Evolutionary conservation across 2,329 filamentous ascomycete species (phyloP).

Genomic region (Neodidymelliopsis sp.): DNA sequence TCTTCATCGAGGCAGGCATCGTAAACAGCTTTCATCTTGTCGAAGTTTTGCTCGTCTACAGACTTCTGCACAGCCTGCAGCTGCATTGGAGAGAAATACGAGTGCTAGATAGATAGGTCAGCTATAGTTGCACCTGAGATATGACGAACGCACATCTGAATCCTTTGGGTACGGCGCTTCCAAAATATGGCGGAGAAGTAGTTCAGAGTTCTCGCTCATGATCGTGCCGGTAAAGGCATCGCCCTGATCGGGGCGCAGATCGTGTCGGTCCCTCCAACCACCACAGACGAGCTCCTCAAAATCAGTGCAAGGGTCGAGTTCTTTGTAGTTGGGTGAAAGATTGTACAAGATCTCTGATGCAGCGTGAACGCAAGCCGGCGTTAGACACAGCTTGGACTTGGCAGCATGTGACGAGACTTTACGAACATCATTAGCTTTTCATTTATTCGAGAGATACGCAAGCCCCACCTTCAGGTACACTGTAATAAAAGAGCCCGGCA

Average conservation of each 20-base stretch:
- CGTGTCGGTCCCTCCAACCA: slow-evolving; percentile 69
- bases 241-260: slow-evolving; percentile 70
- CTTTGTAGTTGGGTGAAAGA: slow-evolving; percentile 66
- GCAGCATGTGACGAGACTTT: slow-evolving; percentile 8
- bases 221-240: slow-evolving; percentile 66
- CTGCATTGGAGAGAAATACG: slow-evolving; percentile 56
- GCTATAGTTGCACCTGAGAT: background rate
- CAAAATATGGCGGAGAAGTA: slow-evolving; percentile 67
- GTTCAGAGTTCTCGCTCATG: slow-evolving; percentile 67
- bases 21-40: slow-evolving; percentile 70
- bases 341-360: slow-evolving; percentile 69
- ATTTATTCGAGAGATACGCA: too few relatives aligned
- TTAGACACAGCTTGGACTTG: slow-evolving; percentile 55
- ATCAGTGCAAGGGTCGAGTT: slow-evolving; percentile 72
- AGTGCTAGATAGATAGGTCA: slow-evolving; percentile 50
- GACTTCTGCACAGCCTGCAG: slow-evolving; percentile 46
- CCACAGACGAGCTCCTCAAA: slow-evolving; percentile 74
- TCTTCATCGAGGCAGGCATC: slow-evolving; percentile 71
- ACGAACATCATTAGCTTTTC: background rate
- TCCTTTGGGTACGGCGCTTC: slow-evolving; percentile 62
- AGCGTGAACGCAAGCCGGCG: slow-evolving; percentile 69
- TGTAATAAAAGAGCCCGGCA: slow-evolving; percentile 31
- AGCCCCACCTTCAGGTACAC: slow-evolving; percentile 20
- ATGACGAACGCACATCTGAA: slow-evolving; percentile 23
- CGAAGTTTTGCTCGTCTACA: slow-evolving; percentile 68